phyloP scores from a whole-genome alignment of 495 filamentous ascomycete genomes.

The Niebla homalea region DNA sequence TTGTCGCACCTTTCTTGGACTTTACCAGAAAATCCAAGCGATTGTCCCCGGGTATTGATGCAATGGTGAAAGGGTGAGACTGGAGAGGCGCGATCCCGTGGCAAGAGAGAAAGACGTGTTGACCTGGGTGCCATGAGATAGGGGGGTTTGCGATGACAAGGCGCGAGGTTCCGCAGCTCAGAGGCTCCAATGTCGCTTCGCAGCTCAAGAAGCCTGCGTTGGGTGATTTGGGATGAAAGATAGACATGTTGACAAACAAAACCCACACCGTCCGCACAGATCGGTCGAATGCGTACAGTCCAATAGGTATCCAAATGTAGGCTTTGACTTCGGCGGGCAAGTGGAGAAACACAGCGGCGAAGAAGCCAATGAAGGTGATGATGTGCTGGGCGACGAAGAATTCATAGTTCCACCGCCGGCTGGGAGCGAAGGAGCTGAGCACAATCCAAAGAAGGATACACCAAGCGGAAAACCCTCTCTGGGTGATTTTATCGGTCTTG shows the following conservation, averaged over 20 bases:
- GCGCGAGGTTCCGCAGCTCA: constrained; percentile 50
- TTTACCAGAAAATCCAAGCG: constrained; percentile 60
- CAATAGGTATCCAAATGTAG: constrained; percentile 57
- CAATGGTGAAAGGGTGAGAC: constrained; percentile 73
- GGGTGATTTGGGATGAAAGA: constrained; percentile 25
- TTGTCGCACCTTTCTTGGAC: constrained; percentile 58
- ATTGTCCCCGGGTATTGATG: constrained; percentile 42
- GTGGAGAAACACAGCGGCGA: constrained; percentile 50
- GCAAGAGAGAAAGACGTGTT: constrained; percentile 65
- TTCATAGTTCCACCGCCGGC: constrained; percentile 61
- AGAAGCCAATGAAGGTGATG: constrained; percentile 48
- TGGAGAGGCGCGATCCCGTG: constrained; percentile 56
- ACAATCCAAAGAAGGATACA: constrained; percentile 57
- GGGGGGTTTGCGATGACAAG: constrained; percentile 56
- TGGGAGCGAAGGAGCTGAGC: constrained; percentile 51
- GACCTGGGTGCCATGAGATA: constrained; percentile 61
- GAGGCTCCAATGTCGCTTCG: constrained; percentile 47
- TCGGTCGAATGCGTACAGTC: constrained; percentile 57
- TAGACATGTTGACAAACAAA: constrained; percentile 51
- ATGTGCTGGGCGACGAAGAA: constrained; percentile 75
- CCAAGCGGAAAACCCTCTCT: constrained; percentile 64
- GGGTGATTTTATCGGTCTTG: constrained; percentile 46
- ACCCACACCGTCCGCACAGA: constrained; percentile 35
- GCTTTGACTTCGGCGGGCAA: constrained; percentile 38
- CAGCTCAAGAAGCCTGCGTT: constrained; percentile 19